Base-by-base conservation (phyloP, 2,329 filamentous ascomycete species). In the Alternaria postmessia region DNA sequence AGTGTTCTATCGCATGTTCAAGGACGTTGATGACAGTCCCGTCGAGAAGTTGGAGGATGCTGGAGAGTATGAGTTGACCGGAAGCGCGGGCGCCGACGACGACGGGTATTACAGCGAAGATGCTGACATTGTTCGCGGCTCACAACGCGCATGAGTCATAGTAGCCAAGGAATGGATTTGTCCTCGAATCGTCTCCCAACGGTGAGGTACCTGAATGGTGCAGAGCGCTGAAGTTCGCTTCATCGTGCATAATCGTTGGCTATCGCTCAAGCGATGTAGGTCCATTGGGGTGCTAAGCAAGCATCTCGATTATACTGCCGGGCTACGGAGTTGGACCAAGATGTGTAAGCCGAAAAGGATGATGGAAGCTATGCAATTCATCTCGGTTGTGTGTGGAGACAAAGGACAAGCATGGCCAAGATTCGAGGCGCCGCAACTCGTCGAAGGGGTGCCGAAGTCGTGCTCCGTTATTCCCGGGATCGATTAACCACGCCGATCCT, bases 1-100 rank as follows among this genome's bases (percentile, higher is more conserved):
- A 30, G 63, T 85, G 56, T 90, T 90, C 77, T 88, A 81, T 75
- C 28, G 79, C 32, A 66, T 80, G 47, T 87, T 85, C 77, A 63
- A 28, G 22, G 36, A 46, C 14, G 14, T 68, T 18, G 66, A 66
- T 34, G 54, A 59, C 6, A 48, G 49, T 8, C 44, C 43, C 1
- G 18, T 16, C 14, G 55, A 32, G 16, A 28, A 22, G 7, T 51
- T 66, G 9, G 54, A 54, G 38, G 60, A 39, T 34, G 61, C 43
- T 26, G 64, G 57, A 16, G 73, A 70, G 49, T 64, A 65, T 11
- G 68, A 69, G 44, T 41, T 71, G 34, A 34, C 26, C 4, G 55
- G 42, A 1, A 47, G 53, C n/a, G 22, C 26, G 32, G 39, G 48
- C 36, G 36, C 16, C 7, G 56, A 56, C 24, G 57, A 60, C 16